These are phyloP conservation scores for Saturnispora hagleri DNA, from an alignment of 805 yeast species.

Conservation along the genomic window DNA sequence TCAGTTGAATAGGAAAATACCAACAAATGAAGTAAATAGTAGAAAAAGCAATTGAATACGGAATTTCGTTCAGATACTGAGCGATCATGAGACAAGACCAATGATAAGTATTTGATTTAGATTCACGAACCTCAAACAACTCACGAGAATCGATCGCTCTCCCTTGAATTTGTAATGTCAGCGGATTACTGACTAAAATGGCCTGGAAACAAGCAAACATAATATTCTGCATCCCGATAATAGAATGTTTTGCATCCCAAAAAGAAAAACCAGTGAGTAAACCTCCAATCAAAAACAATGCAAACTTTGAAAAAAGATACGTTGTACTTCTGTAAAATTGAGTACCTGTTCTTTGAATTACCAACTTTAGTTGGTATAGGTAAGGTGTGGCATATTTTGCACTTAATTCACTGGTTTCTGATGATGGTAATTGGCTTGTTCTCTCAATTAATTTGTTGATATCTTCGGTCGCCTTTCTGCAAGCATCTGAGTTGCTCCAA, in stretches of 20 bases:
- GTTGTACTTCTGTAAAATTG: constrained; percentile 49
- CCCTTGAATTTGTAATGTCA: constrained; percentile 57
- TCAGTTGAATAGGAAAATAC: constrained; percentile 30
- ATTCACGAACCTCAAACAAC: constrained; percentile 61
- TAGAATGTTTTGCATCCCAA: constrained; percentile 44
- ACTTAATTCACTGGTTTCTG: constrained; percentile 12
- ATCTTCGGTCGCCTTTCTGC: constrained; percentile 19
- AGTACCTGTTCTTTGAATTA: constrained; percentile 29
- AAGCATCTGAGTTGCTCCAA: constrained; percentile 38
- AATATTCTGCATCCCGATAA: constrained; percentile 51
- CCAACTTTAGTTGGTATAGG: constrained; percentile 28
- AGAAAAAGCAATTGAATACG: constrained; percentile 41
- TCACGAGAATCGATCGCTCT: constrained; percentile 54
- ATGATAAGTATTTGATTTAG: constrained; percentile 62
- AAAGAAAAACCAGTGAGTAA: constrained; percentile 63
- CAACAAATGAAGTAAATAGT: constrained; percentile 39
- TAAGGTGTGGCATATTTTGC: constrained; percentile 39
- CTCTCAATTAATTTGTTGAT: constrained; percentile 22
- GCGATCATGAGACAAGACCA: constrained; percentile 56
- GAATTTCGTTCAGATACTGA: constrained; percentile 51
- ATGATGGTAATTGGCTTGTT: constrained; percentile 7
- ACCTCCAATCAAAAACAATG: constrained; percentile 32
- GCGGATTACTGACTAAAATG: constrained; percentile 48
- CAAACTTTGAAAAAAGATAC: constrained; percentile 51
- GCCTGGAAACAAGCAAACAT: constrained; percentile 44